Percentiles rank a stretch among this genome's conserved stretches.
These are phyloP conservation scores for Mucor sp. DNA, from an alignment of 371 early-diverging fungal species.

Conservation along the genomic window DNA sequence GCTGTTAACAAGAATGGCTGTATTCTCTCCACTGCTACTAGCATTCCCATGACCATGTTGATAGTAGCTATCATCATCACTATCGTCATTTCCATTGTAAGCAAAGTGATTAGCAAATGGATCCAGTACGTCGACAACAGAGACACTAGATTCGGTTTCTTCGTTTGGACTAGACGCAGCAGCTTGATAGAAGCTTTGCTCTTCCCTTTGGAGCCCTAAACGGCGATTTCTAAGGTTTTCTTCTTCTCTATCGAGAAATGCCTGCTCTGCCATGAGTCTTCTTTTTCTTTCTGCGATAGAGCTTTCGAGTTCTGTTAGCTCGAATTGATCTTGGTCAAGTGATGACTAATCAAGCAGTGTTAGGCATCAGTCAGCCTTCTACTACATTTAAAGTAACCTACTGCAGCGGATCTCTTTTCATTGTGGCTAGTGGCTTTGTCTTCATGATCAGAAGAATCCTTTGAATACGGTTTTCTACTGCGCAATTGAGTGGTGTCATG, in stretches of 20 bases:
- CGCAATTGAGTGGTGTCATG: not conserved
- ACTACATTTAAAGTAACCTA: not conserved
- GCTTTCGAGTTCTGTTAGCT: conserved; percentile 26
- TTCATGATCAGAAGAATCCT: not conserved
- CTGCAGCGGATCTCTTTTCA: not conserved
- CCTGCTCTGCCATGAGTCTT: conserved; percentile 24
- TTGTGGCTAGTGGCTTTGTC: not conserved
- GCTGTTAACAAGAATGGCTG: not conserved
- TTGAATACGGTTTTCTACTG: not conserved
- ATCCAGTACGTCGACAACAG: not conserved
- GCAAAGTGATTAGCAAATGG: not conserved
- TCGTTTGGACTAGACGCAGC: not conserved
- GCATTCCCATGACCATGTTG: not conserved
- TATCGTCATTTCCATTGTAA: not conserved
- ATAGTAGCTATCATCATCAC: not conserved
- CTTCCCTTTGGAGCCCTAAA: conserved; percentile 13
- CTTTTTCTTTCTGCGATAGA: conserved; percentile 21
- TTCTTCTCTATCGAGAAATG: conserved; percentile 27
- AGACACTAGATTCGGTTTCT: not conserved
- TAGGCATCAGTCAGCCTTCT: not conserved
- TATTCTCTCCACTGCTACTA: not conserved
- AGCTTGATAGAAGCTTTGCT: not conserved
- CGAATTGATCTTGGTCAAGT: conserved; percentile 18
- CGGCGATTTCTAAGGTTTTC: conserved; percentile 21
- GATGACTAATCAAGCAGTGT: not conserved